A percentile compares a stretch with the other conserved stretches of the same genome.
Conservation (phyloP, 73 alveolate species). For the Tetrahymena thermophila region DNA sequence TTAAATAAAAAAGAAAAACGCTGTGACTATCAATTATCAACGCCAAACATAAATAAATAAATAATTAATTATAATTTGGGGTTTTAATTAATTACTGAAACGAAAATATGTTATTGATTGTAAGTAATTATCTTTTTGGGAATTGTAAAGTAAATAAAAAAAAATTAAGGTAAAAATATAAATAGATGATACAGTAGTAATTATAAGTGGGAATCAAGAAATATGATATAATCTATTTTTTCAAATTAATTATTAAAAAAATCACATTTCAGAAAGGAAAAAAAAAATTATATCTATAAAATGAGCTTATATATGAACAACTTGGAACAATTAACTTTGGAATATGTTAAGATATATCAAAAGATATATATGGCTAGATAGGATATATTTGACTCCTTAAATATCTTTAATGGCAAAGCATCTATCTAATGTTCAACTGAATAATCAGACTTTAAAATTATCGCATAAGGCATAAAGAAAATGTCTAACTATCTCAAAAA, state of each 20-base stretch:
- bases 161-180: too few relatives aligned
- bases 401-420: neutral
- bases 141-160: too few relatives aligned
- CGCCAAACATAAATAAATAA: neutral
- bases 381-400: neutral
- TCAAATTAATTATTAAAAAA: too few relatives aligned
- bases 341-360: neutral
- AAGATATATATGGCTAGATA: neutral
- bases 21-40: neutral
- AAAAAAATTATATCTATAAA: neutral
- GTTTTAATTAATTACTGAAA: neutral
- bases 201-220: neutral
- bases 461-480: neutral
- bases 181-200: too few relatives aligned
- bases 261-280: too few relatives aligned
- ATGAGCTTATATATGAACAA: neutral
- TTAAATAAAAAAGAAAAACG: too few relatives aligned
- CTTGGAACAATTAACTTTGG: neutral
- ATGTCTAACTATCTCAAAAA: neutral
- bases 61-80: neutral
- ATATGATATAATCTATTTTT: too few relatives aligned
- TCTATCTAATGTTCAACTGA: neutral
- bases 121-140: neutral
- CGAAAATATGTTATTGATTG: neutral
- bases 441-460: neutral